phyloP scores from a whole-genome alignment of 371 early-diverging fungal species.

The Saksenaea oblongispora region DNA sequence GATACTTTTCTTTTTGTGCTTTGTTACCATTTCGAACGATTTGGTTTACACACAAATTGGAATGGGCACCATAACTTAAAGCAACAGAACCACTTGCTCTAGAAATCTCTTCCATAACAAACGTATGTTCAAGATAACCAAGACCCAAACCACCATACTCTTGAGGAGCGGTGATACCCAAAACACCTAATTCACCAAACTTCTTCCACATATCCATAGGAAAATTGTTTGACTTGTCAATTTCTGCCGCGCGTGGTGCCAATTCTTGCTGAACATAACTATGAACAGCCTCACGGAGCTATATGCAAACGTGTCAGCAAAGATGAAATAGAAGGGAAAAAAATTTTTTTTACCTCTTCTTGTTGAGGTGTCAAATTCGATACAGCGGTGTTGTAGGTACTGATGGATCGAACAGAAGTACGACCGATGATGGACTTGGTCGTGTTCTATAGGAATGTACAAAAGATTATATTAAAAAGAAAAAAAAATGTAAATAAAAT shows the following conservation, averaged over 20 bases:
- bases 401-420: background rate
- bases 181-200: conserved; percentile 94
- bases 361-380: conserved; percentile 78
- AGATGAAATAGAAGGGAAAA: background rate
- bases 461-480: background rate
- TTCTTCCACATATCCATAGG: conserved; percentile 97
- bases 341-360: conserved; percentile 51
- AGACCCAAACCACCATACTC: conserved; percentile 90
- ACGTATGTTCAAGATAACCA: conserved; percentile 91
- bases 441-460: background rate
- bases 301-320: background rate
- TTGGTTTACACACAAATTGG: conserved; percentile 97
- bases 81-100: conserved; percentile 92
- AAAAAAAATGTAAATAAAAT: background rate
- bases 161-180: conserved; percentile 88
- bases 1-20: conserved; percentile 88
- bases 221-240: conserved; percentile 88
- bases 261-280: conserved; percentile 85
- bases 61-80: conserved; percentile 95
- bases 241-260: conserved; percentile 79
- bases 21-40: conserved; percentile 90
- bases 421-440: background rate
- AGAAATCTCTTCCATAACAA: conserved; percentile 94
- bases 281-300: conserved; percentile 74
- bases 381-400: conserved; percentile 73